Percentiles rank a stretch among this genome's conserved stretches.
Conservation (phyloP, 2,329 filamentous ascomycete species). For the Metarhizium robertsii region DNA sequence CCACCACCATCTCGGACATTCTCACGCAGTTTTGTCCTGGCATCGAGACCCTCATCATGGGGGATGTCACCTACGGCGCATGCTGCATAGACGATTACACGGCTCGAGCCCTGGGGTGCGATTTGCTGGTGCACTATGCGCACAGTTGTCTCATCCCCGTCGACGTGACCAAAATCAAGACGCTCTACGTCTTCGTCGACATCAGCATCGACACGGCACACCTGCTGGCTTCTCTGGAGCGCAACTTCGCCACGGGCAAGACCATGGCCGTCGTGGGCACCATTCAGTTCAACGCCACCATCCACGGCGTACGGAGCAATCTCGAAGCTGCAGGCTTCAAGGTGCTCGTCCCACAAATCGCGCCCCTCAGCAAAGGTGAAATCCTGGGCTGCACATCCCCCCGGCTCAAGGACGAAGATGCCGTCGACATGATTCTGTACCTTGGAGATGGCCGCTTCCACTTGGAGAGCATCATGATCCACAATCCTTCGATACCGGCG, state of each 20-base stretch:
- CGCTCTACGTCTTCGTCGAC: slow-evolving; percentile 95
- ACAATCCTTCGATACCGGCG: slow-evolving; percentile 82
- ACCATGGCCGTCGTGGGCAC: slow-evolving; percentile 90
- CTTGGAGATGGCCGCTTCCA: slow-evolving; percentile 91
- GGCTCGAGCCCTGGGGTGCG: slow-evolving; percentile 84
- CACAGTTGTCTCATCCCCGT: slow-evolving; percentile 95
- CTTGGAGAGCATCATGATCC: slow-evolving; percentile 97
- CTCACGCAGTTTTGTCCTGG: slow-evolving; percentile 88
- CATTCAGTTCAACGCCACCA: slow-evolving; percentile 96
- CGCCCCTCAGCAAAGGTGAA: slow-evolving; percentile 86
- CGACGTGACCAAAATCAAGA: slow-evolving; percentile 93
- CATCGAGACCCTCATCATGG: slow-evolving; percentile 93
- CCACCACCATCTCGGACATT: slow-evolving; percentile 96
- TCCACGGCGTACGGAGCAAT: slow-evolving; percentile 71
- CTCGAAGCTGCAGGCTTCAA: slow-evolving; percentile 79
- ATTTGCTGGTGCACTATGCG: slow-evolving; percentile 91
- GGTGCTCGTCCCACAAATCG: slow-evolving; percentile 83
- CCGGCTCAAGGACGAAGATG: slow-evolving; percentile 45
- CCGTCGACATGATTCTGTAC: slow-evolving; percentile 73
- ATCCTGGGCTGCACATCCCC: slow-evolving; percentile 97
- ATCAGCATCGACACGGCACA: slow-evolving; percentile 92
- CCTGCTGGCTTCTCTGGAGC: slow-evolving; percentile 74
- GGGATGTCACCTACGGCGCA: slow-evolving; percentile 95
- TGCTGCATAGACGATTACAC: slow-evolving; percentile 99
- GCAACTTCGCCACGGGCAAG: slow-evolving; percentile 79